A percentile compares a stretch with the other conserved stretches of the same genome.
Conservation (phyloP, 345 rosid species). For the Salix brachista region DNA sequence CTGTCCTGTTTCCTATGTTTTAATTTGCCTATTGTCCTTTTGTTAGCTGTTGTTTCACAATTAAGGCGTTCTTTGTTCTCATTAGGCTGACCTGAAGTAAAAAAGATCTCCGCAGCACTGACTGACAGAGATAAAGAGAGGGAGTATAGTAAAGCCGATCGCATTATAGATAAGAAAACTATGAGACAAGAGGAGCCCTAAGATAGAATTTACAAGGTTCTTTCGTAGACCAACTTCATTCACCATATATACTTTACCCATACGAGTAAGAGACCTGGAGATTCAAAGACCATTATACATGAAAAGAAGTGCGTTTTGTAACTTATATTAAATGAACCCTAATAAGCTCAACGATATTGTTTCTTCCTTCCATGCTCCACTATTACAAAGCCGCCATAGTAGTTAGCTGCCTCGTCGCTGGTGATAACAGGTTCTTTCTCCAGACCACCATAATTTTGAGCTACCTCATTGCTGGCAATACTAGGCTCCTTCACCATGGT, state of each 20-base stretch:
- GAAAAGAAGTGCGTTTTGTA: background rate
- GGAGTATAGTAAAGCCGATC: background rate
- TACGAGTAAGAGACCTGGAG: background rate
- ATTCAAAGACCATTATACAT: background rate
- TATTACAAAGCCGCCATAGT: no score
- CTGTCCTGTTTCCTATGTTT: no score
- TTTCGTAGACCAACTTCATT: background rate
- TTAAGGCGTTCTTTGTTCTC: background rate
- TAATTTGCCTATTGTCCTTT: background rate
- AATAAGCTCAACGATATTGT: background rate
- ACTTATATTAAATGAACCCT: background rate
- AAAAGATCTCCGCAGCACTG: background rate
- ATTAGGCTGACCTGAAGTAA: background rate
- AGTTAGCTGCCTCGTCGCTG: background rate
- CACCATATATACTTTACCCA: no score
- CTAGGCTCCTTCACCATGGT: background rate
- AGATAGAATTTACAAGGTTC: background rate
- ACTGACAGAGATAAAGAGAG: background rate
- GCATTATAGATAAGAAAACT: background rate
- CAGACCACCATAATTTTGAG: background rate
- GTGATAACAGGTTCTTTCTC: background rate
- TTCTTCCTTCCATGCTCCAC: background rate
- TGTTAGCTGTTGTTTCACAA: background rate
- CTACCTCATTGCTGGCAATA: background rate
- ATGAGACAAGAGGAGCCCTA: background rate